phyloP scores from a whole-genome alignment of 2,329 filamentous ascomycete genomes.

The Neoascochyta sp. region DNA sequence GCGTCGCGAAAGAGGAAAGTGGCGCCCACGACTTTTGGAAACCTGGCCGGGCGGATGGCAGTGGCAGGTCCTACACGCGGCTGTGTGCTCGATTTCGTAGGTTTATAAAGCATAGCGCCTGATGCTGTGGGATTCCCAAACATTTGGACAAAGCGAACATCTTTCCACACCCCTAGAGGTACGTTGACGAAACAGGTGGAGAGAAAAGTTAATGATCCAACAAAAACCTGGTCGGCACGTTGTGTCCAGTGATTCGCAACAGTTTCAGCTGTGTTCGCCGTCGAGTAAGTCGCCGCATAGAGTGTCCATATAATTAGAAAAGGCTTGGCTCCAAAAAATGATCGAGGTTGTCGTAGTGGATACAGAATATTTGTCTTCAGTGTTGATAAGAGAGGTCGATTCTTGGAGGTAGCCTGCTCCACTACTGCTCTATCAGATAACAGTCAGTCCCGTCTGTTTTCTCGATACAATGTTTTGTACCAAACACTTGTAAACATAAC shows the following conservation, averaged over 20 bases:
- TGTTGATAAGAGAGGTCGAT: conserved; percentile 12
- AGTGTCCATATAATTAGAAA: conserved; percentile 29
- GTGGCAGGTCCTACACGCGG: not conserved
- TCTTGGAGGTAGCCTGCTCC: conserved; percentile 21
- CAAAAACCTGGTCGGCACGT: conserved; percentile 11
- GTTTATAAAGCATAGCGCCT: conserved; percentile 1
- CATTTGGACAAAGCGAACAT: conserved; percentile 27
- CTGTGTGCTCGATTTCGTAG: not conserved
- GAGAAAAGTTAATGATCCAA: conserved; percentile 22
- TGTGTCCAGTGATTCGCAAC: conserved; percentile 9
- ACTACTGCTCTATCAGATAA: conserved; percentile 21
- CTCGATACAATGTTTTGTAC: no score
- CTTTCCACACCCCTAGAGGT: conserved; percentile 27
- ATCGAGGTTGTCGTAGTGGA: conserved; percentile 18
- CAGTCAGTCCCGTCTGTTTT: no score
- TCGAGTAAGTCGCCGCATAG: conserved; percentile 27
- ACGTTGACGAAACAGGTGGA: conserved; percentile 27
- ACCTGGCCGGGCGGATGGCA: conserved; percentile 5
- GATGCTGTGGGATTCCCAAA: conserved; percentile 13
- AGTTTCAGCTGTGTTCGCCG: conserved; percentile 24
- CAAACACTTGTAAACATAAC: no score
- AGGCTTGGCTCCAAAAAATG: conserved; percentile 24
- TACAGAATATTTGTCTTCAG: conserved; percentile 17
- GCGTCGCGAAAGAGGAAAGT: conserved; percentile 29
- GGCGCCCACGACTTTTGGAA: conserved; percentile 15